Evolutionary conservation across 2,329 filamentous ascomycete species (phyloP).

Genomic region (Clonostachys solani): DNA sequence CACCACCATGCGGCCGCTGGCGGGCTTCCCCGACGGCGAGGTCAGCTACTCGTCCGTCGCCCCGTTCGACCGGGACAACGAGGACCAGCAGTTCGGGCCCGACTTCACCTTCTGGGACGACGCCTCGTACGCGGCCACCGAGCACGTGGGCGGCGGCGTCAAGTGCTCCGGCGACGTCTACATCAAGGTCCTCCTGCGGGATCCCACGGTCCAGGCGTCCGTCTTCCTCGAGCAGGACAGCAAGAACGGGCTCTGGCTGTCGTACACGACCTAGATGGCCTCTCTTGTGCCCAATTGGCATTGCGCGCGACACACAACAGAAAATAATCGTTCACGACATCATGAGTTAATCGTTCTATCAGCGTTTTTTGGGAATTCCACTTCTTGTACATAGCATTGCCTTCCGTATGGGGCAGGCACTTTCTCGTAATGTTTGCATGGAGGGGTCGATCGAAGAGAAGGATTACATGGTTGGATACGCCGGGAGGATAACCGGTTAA

Average conservation of each 20-base stretch:
- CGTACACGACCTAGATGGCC: too few species aligned
- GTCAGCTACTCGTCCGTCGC: constrained; percentile 15
- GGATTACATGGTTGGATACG: too few species aligned
- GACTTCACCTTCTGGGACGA: constrained; percentile 23
- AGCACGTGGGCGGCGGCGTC: constrained; percentile 13
- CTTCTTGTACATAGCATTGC: too few species aligned
- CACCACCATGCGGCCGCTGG: constrained; percentile 12
- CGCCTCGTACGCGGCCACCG: not conserved
- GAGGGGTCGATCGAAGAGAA: too few species aligned
- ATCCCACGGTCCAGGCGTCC: constrained; percentile 11
- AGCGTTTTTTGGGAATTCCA: too few species aligned
- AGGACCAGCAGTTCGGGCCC: constrained; percentile 6
- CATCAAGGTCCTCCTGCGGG: constrained; percentile 14
- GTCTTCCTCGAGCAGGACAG: constrained; percentile 21
- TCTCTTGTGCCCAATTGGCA: too few species aligned
- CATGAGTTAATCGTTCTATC: too few species aligned
- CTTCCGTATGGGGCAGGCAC: too few species aligned
- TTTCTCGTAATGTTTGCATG: too few species aligned
- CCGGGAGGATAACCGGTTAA: too few species aligned
- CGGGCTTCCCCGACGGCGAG: constrained; percentile 12
- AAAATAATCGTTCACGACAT: too few species aligned
- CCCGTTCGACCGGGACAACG: constrained; percentile 10
- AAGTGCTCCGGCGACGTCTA: constrained; percentile 18
- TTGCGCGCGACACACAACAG: too few species aligned
- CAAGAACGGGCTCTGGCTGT: constrained; percentile 17